A percentile compares a stretch with the other conserved stretches of the same genome.
Evolutionary conservation across 371 early-diverging fungal species (phyloP).

Genomic region (Paraphysoderma sedebokerense): DNA sequence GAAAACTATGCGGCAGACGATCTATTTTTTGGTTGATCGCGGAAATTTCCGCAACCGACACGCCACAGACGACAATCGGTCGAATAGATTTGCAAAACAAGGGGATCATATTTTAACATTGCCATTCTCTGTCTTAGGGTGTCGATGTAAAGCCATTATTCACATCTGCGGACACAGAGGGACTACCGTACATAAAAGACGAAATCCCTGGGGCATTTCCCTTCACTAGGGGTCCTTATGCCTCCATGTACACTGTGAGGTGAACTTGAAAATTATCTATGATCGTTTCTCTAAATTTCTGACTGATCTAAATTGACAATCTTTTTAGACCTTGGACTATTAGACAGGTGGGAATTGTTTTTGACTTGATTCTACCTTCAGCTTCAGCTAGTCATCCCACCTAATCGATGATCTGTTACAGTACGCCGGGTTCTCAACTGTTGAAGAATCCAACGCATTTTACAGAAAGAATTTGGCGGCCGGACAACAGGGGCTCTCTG

Average conservation of each 20-base stretch:
- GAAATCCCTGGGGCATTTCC: slow-evolving; percentile 70
- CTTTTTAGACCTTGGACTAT: too few relatives aligned
- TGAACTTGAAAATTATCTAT: too few relatives aligned
- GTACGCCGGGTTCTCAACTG: slow-evolving; percentile 80
- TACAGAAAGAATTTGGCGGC: slow-evolving; percentile 70
- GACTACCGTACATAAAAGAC: slow-evolving; percentile 13
- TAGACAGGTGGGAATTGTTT: slow-evolving; percentile 29
- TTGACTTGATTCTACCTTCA: background rate
- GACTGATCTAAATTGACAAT: too few relatives aligned
- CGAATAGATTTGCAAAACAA: too few relatives aligned
- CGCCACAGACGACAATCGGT: too few relatives aligned
- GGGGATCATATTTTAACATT: too few relatives aligned
- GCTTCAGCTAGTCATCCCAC: background rate
- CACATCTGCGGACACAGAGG: slow-evolving; percentile 43
- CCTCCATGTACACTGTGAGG: slow-evolving; percentile 71
- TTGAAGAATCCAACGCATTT: slow-evolving; percentile 68
- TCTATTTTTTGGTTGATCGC: background rate
- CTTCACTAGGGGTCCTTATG: slow-evolving; percentile 70
- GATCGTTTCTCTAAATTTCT: too few relatives aligned
- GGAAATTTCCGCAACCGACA: background rate
- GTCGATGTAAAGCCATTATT: slow-evolving; percentile 68
- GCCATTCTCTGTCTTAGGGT: slow-evolving; percentile 28
- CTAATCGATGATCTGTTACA: slow-evolving; percentile 5
- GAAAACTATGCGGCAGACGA: too few relatives aligned
- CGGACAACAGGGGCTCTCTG: slow-evolving; percentile 63